A percentile compares a stretch with the other conserved stretches of the same genome.
phyloP scores from a whole-genome alignment of 2,329 filamentous ascomycete genomes.

The Fusarium gaditjirri region DNA sequence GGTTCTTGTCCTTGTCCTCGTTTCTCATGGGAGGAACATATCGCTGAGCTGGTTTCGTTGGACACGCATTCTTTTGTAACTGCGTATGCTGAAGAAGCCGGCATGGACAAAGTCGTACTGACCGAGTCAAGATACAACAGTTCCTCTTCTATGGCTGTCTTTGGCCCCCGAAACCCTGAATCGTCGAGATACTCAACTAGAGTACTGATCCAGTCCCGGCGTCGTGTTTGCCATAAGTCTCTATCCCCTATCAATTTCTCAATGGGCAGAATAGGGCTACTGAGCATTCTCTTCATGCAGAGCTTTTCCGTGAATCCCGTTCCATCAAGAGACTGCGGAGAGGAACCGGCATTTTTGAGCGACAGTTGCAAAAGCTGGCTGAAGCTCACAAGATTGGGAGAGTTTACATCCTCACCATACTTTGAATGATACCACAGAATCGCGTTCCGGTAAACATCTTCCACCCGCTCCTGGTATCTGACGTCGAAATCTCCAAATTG shows the following conservation, averaged over 20 bases:
- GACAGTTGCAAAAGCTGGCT: neutral
- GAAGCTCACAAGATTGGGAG: neutral
- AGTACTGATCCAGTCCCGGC: neutral
- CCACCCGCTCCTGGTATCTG: neutral
- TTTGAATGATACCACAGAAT: neutral
- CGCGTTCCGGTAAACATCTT: neutral
- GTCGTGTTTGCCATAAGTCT: neutral
- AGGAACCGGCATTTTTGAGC: neutral
- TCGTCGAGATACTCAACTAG: neutral
- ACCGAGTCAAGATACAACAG: neutral
- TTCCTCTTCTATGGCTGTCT: neutral
- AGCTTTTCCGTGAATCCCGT: neutral
- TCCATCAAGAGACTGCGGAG: neutral
- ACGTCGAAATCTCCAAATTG: neutral
- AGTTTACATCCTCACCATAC: neutral
- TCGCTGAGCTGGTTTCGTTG: neutral
- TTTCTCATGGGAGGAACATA: neutral
- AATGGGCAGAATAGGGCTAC: neutral
- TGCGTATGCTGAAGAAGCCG: neutral
- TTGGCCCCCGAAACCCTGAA: neutral
- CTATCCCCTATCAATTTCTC: neutral
- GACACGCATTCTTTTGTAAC: neutral
- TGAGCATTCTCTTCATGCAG: neutral
- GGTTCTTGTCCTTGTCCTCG: neutral
- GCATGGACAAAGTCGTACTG: neutral